phyloP scores from a whole-genome alignment of 2,329 filamentous ascomycete species.

The Tricladium varicosporioides region DNA sequence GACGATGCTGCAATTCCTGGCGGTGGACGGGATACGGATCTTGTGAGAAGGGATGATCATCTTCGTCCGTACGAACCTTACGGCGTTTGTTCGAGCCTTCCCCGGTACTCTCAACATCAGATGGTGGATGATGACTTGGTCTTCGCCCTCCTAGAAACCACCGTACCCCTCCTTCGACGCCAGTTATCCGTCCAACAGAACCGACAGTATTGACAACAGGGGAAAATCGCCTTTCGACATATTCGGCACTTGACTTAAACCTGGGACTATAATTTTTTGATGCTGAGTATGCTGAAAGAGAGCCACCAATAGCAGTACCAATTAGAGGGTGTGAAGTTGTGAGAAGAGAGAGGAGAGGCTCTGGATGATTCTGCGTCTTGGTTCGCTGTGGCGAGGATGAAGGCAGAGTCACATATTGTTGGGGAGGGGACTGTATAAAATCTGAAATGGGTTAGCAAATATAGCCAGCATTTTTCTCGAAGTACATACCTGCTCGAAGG shows the following conservation, averaged over 20 bases:
- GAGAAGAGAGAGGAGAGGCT: conserved; percentile 82
- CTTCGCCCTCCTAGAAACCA: conserved; percentile 69
- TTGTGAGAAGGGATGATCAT: conserved; percentile 33
- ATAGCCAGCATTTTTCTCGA: conserved; percentile 9
- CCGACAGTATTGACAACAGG: conserved; percentile 86
- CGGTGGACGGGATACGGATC: conserved; percentile 29
- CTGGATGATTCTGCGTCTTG: conserved; percentile 46
- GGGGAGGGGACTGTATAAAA: conserved; percentile 62
- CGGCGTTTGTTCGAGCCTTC: conserved; percentile 55
- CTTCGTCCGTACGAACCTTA: conserved; percentile 48
- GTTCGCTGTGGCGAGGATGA: conserved; percentile 37
- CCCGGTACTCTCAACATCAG: conserved; percentile 46
- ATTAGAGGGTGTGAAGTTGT: conserved; percentile 86
- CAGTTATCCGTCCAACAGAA: conserved; percentile 78
- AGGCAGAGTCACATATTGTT: conserved; percentile 26
- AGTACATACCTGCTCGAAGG: conserved; percentile 64
- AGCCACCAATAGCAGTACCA: conserved; percentile 79
- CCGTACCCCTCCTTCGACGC: conserved; percentile 81
- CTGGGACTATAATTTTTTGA: conserved; percentile 89
- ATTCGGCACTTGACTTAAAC: conserved; percentile 86
- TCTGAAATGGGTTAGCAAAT: conserved; percentile 43
- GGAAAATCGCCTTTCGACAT: conserved; percentile 83
- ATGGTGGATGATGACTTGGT: conserved; percentile 32
- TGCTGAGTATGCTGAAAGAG: conserved; percentile 78
- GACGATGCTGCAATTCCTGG: conserved; percentile 29